A percentile compares a stretch with the other conserved stretches of the same genome.
phyloP scores from a whole-genome alignment of 768 basidiomycete genomes.

The Hygrophorus russula region DNA sequence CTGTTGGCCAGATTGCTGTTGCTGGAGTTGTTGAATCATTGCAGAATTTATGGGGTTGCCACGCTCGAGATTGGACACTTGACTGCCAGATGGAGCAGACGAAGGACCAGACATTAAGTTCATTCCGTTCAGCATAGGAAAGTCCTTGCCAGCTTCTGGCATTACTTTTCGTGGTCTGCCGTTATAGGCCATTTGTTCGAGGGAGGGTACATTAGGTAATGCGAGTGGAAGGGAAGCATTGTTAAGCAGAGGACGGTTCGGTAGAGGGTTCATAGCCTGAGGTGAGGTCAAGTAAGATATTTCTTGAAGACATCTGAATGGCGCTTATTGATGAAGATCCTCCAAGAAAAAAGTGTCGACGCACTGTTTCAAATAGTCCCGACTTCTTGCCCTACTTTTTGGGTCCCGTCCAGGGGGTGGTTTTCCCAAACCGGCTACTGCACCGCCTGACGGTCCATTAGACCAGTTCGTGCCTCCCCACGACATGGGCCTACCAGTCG shows the following conservation, averaged over 20 bases:
- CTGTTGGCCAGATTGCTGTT: slow-evolving; percentile 24
- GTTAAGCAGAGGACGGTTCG: slow-evolving; percentile 69
- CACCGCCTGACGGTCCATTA: slow-evolving; percentile 31
- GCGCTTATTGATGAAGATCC: background rate
- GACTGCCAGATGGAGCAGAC: slow-evolving; percentile 32
- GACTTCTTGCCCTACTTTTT: slow-evolving; percentile 88
- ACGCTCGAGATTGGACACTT: slow-evolving; percentile 40
- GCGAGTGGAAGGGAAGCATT: slow-evolving; percentile 54
- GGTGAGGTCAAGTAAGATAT: slow-evolving; percentile 95
- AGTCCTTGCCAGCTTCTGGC: slow-evolving; percentile 68
- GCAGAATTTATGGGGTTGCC: slow-evolving; percentile 30
- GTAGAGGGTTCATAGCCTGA: slow-evolving; percentile 94
- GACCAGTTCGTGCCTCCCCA: slow-evolving; percentile 43
- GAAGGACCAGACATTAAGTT: slow-evolving; percentile 40
- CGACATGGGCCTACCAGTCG: slow-evolving; percentile 41
- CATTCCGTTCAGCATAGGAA: slow-evolving; percentile 52
- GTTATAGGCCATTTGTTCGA: slow-evolving; percentile 65
- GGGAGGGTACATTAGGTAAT: slow-evolving; percentile 61
- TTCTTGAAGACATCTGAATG: slow-evolving; percentile 84
- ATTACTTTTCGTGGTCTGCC: slow-evolving; percentile 74
- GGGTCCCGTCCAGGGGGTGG: slow-evolving; percentile 80
- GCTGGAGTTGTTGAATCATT: slow-evolving; percentile 26
- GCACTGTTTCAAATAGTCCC: slow-evolving; percentile 96
- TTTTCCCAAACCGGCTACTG: slow-evolving; percentile 46
- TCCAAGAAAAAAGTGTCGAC: slow-evolving; percentile 15